Evolutionary conservation across 305 asterid species (phyloP).

Genomic region (Andrographis paniculata): DNA sequence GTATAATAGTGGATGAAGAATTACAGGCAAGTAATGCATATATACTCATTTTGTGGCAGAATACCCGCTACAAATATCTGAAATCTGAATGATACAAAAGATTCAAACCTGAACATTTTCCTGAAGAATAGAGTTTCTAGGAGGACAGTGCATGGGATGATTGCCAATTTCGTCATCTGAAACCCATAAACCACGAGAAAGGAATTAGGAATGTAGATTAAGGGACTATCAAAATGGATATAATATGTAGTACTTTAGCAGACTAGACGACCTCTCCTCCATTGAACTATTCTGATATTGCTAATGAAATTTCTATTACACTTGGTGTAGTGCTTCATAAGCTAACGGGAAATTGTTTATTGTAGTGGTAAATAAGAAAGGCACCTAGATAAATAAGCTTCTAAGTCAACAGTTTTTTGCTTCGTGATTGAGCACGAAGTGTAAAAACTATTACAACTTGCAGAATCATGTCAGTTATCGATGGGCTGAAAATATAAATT

Average conservation of each 20-base stretch:
- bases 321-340: constrained; percentile 3
- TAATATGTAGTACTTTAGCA: too few relatives aligned
- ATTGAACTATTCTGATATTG: constrained; percentile 9
- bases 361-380: background rate
- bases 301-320: background rate
- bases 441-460: background rate
- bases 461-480: constrained; percentile 3
- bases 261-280: constrained; percentile 6
- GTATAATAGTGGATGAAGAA: too few relatives aligned
- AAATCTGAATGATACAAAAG: constrained; percentile 4
- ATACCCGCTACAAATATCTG: background rate
- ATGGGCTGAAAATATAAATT: background rate
- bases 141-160: constrained; percentile 58
- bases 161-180: constrained; percentile 59
- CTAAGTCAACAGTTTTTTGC: too few relatives aligned
- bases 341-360: background rate
- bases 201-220: constrained; percentile 9
- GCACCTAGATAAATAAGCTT: background rate
- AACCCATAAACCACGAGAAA: background rate
- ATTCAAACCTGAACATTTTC: constrained; percentile 44
- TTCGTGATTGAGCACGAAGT: background rate
- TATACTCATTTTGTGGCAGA: background rate
- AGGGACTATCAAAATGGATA: too few relatives aligned
- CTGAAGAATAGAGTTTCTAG: constrained; percentile 52
- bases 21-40: too few relatives aligned